Evolutionary conservation across 805 yeast genomes (phyloP).

Genomic region (Hanseniaspora occidentalis): DNA sequence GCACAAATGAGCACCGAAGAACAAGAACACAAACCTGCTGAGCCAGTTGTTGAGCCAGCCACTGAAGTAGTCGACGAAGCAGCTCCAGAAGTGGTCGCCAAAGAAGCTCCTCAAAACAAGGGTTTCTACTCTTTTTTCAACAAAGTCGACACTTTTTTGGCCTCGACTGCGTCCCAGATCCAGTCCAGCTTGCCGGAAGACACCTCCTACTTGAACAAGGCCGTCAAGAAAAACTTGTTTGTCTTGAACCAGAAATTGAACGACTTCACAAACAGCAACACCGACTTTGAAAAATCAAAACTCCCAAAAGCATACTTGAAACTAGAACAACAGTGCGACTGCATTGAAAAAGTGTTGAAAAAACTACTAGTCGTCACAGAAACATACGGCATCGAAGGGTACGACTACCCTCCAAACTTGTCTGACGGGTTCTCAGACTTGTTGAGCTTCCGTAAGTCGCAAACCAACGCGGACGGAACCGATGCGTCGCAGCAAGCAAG

Average conservation of each 20-base stretch:
- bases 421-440: slow-evolving; percentile 54
- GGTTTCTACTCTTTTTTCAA: slow-evolving; percentile 6
- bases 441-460: slow-evolving; percentile 19
- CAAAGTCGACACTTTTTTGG: slow-evolving; percentile 6
- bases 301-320: slow-evolving; percentile 61
- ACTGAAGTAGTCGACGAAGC: not conserved
- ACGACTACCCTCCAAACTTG: slow-evolving; percentile 75
- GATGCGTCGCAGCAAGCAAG: slow-evolving; percentile 3
- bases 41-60: not conserved
- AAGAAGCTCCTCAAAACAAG: slow-evolving; percentile 1
- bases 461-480: slow-evolving; percentile 12
- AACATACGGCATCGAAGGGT: slow-evolving; percentile 62
- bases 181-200: slow-evolving; percentile 5
- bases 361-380: slow-evolving; percentile 37
- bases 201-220: slow-evolving; percentile 1
- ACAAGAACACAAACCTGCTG: not conserved
- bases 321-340: slow-evolving; percentile 56
- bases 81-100: not conserved
- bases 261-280: not conserved
- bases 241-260: slow-evolving; percentile 5
- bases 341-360: slow-evolving; percentile 46
- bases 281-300: slow-evolving; percentile 40
- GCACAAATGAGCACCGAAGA: not conserved
- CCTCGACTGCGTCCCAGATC: slow-evolving; percentile 6
- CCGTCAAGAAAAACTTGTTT: slow-evolving; percentile 7